A percentile compares a stretch with the other conserved stretches of the same genome.
phyloP scores from a whole-genome alignment of 805 yeast species.

The Myxozyma neglecta region DNA sequence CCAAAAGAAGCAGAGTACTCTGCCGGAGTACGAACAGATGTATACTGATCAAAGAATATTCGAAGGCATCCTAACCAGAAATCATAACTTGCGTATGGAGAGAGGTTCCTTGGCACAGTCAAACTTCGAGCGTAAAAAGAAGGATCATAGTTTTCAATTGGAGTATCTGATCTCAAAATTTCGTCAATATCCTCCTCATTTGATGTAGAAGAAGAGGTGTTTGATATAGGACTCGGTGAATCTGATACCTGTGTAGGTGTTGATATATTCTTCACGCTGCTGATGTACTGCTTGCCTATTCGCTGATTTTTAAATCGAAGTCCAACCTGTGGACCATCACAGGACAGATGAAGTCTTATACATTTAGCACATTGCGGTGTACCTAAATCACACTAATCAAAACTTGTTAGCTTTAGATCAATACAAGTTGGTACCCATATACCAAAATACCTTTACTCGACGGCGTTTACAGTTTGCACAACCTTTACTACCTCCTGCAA shows the following conservation, averaged over 20 bases:
- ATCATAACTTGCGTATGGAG: not conserved
- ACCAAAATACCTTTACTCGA: not conserved
- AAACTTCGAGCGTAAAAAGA: not conserved
- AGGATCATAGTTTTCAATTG: not conserved
- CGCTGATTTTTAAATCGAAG: not conserved
- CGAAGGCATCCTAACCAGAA: not conserved
- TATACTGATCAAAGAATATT: not conserved
- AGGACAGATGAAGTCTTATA: not conserved
- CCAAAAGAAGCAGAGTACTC: not conserved
- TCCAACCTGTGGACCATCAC: constrained; percentile 1
- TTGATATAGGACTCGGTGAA: not conserved
- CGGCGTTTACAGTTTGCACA: constrained; percentile 6
- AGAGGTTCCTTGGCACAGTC: not conserved
- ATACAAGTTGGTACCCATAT: not conserved
- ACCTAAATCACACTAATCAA: not conserved
- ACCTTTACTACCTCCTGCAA: constrained; percentile 14
- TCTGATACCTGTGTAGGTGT: not conserved
- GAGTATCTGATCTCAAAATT: not conserved
- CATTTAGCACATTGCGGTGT: not conserved
- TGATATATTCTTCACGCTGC: not conserved
- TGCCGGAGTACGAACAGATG: not conserved
- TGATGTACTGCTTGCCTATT: not conserved
- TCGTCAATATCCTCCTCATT: not conserved
- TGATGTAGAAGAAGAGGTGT: not conserved
- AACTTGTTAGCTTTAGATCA: not conserved